Base-by-base conservation (phyloP, 768 basidiomycete species). In the Suillus americanus region DNA sequence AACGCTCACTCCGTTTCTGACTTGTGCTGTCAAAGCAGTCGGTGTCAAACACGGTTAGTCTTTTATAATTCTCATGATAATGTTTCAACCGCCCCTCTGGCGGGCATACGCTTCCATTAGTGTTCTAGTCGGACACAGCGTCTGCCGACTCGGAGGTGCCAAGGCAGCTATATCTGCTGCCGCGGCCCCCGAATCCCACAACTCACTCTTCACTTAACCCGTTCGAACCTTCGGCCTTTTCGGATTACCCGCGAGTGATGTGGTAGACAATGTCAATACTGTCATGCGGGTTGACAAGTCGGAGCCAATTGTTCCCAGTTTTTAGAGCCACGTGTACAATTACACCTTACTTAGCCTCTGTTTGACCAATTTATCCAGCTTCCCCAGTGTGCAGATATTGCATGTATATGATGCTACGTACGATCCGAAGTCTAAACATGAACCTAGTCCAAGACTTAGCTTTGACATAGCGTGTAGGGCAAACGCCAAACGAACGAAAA, bases 81-180 rank as follows among this genome's bases (percentile, higher is more conserved):
- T 38, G 16, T 18, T 41, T 18, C 40, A 6, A 18, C 16, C 6
- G 60, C 56, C 40, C 64, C 40, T 51, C 54, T 66, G 60, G 41
- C 51, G 35, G 62, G 35, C 48, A n/a, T 55, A 25, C 55, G 12
- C 14, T 18, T 33, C 50, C 51, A 40, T 0, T 69, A 93, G 92
- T 95, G 79, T 93, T 66, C 79, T 95, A 69, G 91, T 89, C 38
- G 94, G 94, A 20, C 94, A 97, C 74, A 87, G 89, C 12, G 80
- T 86, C 62, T 97, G 94, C 73, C 93, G 92, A n/a, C n/a, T n/a
- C n/a, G n/a, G n/a, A 62, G 16, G 40, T 40, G 18, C 18, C 41
- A 43, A 20, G 20, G 84, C 86, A 53, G 81, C 79, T 43, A 76
- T 78, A 63, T 46, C n/a, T 23, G 76, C 74, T n/a, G 70, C 77